Evolutionary conservation across 2,329 filamentous ascomycete genomes (phyloP).

Genomic region (Talaromyces pinophilus): DNA sequence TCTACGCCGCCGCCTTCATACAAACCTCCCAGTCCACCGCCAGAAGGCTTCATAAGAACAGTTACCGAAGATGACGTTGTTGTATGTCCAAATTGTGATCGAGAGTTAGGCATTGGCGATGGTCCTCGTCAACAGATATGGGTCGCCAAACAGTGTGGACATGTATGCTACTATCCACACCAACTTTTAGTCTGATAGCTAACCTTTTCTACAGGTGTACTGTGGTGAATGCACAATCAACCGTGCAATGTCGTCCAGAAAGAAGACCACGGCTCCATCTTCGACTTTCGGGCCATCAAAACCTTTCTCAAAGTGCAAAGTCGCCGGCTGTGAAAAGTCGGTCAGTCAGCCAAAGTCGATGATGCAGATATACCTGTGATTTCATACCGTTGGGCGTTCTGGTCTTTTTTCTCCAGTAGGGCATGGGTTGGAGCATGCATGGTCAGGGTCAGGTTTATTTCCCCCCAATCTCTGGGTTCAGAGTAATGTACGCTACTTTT

Average conservation of each 20-base stretch:
- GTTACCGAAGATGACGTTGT: slow-evolving; percentile 71
- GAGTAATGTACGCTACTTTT: slow-evolving; percentile 7
- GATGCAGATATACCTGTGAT: slow-evolving; percentile 52
- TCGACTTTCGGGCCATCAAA: slow-evolving; percentile 33
- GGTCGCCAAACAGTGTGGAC: slow-evolving; percentile 87
- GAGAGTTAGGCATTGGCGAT: slow-evolving; percentile 76
- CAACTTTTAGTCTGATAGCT: neutral
- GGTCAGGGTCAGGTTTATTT: neutral
- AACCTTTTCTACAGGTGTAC: slow-evolving; percentile 43
- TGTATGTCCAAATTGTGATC: slow-evolving; percentile 82
- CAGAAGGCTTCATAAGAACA: slow-evolving; percentile 77
- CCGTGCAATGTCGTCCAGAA: slow-evolving; percentile 33
- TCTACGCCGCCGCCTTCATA: slow-evolving; percentile 43
- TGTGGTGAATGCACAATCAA: slow-evolving; percentile 51
- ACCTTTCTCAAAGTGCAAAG: slow-evolving; percentile 49
- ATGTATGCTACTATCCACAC: slow-evolving; percentile 60
- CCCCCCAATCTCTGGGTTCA: neutral
- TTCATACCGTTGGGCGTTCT: slow-evolving; percentile 10
- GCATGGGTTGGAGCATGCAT: neutral
- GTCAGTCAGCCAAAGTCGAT: slow-evolving; percentile 44
- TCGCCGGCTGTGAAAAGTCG: slow-evolving; percentile 44
- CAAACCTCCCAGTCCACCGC: slow-evolving; percentile 64
- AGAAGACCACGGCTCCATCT: slow-evolving; percentile 34
- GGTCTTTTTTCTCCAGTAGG: neutral
- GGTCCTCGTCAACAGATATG: slow-evolving; percentile 80